Evolutionary conservation across 148 eudicot species (phyloP), one percentile per base, ranked within the genome.

Genomic region (Rhododendron simsii): DNA sequence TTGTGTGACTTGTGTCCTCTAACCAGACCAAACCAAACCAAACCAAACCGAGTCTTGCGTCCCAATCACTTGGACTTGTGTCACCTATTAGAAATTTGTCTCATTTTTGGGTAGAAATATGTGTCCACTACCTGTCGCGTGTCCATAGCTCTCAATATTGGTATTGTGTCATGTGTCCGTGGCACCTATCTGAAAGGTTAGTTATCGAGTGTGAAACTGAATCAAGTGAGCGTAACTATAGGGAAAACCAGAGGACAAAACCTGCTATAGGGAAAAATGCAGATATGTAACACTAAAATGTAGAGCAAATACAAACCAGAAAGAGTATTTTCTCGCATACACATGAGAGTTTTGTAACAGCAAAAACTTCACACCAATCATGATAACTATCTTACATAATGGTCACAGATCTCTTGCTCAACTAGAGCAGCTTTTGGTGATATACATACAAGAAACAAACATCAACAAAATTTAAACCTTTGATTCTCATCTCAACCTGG

Each of bases 331-430:
- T 35, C 48, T 84, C 55, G 7, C 10, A 13, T 5, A 78, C 78
- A 85, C 0, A 21, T 61, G 23, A 30, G 30, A 26, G 63, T 57
- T 57, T 51, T 45, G 35, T 50, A 45, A 81, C 55, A 14, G 69
- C 21, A 69, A 33, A 50, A 48, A 23, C 78, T 74, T 53, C 73
- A 82, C 73, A 16, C 61, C 7, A 28, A 74, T 37, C 44, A 82
- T 23, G 74, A 69, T 21, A 86, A 81, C 55, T 65, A 67, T 20
- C 44, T 87, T 84, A 71, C 85, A 84, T 21, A 74, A 23, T 75
- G 39, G 86, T 47, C 51, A 84, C 33, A 53, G 86, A 20, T 74
- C 20, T 76, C 30, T 53, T 51, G 67, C 80, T 74, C 86, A 74
- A 84, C 69, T 51, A 51, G 65, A 84, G 80, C 80, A 84, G 78